Base-by-base conservation (phyloP, 1,284 basidiomycete genomes). In the Trametes polyzona region DNA sequence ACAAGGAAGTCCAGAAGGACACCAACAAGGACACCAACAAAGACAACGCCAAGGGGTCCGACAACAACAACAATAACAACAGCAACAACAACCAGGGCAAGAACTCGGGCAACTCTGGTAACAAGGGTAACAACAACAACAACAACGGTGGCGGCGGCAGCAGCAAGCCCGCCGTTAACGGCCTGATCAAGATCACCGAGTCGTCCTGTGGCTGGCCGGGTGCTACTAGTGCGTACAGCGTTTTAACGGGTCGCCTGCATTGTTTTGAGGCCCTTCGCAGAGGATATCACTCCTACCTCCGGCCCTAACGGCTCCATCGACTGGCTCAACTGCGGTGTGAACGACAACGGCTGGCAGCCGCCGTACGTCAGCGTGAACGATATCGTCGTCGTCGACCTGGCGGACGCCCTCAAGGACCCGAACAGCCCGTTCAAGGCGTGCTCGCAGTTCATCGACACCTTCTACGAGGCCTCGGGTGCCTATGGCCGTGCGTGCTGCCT, bases 291-390 rank as follows among this genome's bases (percentile, higher is more conserved):
- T 4, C 67, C 72, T 7, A 73, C 75, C 21, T 73, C 74, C 49
- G 86, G 86, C 17, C 91, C 92, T 23, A 95, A 95, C 71, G 92
- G 92, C 21, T 71, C 76, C 61, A 81, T 90, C 52, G 78, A 83
- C 59, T 95, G 87, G 83, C 73, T 95, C 65, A 93, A 92, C 74
- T 95, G 93, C 67, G 92, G 90, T 48, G 69, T 93, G 60, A 73
- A 77, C 32, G 67, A 65, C 30, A 74, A 71, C 26, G 86, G 87
- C 37, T 92, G 89, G 88, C 77, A 74, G 27, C 87, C 89, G 16
- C 85, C 87, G 8, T 68, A 73, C 55, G 72, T 95, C 58, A 69
- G 68, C 4, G 65, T 91, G 12, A 57, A 78, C 37, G 78, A 91
- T 51, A 66, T 90, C 47, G 72, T 85, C 57, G 74, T 76, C 37